Percentiles rank a stretch among this genome's conserved stretches.
Conservation (phyloP, 495 filamentous ascomycete species). For the Platismatia glauca region DNA sequence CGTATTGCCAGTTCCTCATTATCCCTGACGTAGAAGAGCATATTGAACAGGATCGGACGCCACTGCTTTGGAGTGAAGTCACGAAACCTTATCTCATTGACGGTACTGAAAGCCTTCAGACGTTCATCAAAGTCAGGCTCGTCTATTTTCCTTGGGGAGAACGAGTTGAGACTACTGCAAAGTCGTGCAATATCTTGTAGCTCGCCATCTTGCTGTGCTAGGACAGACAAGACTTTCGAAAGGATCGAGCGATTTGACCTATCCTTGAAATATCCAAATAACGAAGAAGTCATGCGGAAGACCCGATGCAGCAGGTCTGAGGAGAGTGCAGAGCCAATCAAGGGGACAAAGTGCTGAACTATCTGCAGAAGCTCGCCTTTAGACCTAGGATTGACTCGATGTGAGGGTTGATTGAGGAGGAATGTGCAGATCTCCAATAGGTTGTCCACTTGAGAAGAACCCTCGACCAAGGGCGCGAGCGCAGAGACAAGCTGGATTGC, state of each 20-base stretch:
- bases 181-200: slow-evolving; percentile 57
- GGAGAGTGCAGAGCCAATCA: slow-evolving; percentile 48
- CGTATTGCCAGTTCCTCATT: slow-evolving; percentile 81
- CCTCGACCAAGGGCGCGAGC: slow-evolving; percentile 64
- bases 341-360: slow-evolving; percentile 63
- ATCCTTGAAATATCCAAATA: slow-evolving; percentile 85
- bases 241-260: slow-evolving; percentile 60
- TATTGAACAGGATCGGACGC: slow-evolving; percentile 82
- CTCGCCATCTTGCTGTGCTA: slow-evolving; percentile 52
- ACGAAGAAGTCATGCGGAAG: slow-evolving; percentile 55
- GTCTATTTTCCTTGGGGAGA: slow-evolving; percentile 55
- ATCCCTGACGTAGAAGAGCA: slow-evolving; percentile 79
- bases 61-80: slow-evolving; percentile 68
- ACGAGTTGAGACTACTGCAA: slow-evolving; percentile 74
- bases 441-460: slow-evolving; percentile 57
- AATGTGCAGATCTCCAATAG: slow-evolving; percentile 68
- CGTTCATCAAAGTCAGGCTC: slow-evolving; percentile 81
- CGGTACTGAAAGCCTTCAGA: slow-evolving; percentile 61
- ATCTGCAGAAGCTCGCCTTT: slow-evolving; percentile 72
- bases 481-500: slow-evolving; percentile 68
- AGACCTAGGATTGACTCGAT: slow-evolving; percentile 68
- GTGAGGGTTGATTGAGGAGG: slow-evolving; percentile 73
- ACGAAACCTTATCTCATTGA: slow-evolving; percentile 46
- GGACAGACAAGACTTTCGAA: slow-evolving; percentile 58
- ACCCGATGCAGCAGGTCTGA: slow-evolving; percentile 47